Conservation (phyloP, 1,284 basidiomycete species). For the Tilletia indica region DNA sequence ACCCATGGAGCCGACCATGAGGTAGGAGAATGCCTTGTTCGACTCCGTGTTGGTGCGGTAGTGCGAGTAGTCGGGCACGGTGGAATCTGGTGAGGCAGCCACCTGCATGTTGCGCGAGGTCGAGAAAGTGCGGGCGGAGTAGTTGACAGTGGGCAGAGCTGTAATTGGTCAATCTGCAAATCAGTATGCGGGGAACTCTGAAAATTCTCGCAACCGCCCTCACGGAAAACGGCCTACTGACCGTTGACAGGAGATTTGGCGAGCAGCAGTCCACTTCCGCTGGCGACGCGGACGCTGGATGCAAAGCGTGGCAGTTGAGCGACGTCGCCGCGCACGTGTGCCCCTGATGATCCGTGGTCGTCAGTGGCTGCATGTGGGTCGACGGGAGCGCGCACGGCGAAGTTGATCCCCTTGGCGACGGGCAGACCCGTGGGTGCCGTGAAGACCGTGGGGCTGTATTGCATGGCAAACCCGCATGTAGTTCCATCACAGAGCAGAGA, state of each 20-base stretch:
- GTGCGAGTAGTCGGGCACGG: constrained; percentile 82
- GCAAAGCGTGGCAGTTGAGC: constrained; percentile 40
- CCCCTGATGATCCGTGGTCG: constrained; percentile 32
- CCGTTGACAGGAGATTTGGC: constrained; percentile 38
- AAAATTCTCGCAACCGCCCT: neutral
- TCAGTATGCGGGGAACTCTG: neutral
- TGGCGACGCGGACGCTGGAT: constrained; percentile 28
- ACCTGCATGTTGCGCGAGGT: constrained; percentile 45
- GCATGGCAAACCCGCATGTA: neutral
- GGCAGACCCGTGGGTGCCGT: constrained; percentile 41
- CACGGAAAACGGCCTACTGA: constrained; percentile 23
- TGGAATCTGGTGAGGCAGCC: constrained; percentile 56
- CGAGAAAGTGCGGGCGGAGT: constrained; percentile 42
- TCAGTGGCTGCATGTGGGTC: constrained; percentile 35
- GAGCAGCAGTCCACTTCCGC: constrained; percentile 38
- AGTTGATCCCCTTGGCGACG: constrained; percentile 42
- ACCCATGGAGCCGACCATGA: constrained; percentile 95
- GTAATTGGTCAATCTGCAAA: neutral
- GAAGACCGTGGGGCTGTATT: constrained; percentile 37
- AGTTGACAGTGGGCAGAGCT: constrained; percentile 36
- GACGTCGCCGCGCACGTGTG: constrained; percentile 34
- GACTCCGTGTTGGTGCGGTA: constrained; percentile 72
- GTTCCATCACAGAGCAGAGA: neutral
- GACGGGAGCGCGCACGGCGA: constrained; percentile 42
- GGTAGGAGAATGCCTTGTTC: constrained; percentile 88